These are phyloP conservation scores for Fusarium proliferatum DNA, from an alignment of 2,329 filamentous ascomycete genomes.

Conservation along the genomic window DNA sequence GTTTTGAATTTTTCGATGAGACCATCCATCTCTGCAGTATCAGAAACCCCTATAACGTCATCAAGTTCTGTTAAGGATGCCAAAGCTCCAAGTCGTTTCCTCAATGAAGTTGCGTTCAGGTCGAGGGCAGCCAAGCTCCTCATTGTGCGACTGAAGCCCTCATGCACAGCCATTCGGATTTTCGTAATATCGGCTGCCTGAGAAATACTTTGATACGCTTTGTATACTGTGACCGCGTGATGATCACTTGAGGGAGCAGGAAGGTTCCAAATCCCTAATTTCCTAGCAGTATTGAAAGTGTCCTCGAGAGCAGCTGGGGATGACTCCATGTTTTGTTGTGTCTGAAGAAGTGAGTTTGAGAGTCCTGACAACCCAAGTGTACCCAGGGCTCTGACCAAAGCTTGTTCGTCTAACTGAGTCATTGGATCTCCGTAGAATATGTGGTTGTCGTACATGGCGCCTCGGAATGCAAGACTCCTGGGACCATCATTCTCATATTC, in stretches of 20 bases:
- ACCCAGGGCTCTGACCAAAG: conserved; percentile 80
- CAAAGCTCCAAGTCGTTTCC: conserved; percentile 69
- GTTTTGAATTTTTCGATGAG: conserved; percentile 72
- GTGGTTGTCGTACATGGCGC: conserved; percentile 89
- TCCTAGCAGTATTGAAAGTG: conserved; percentile 82
- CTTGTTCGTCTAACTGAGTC: conserved; percentile 70
- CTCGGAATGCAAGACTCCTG: conserved; percentile 89
- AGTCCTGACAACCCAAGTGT: conserved; percentile 86
- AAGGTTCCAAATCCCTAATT: conserved; percentile 92
- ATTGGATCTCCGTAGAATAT: conserved; percentile 70
- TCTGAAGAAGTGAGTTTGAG: conserved; percentile 81
- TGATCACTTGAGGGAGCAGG: conserved; percentile 74
- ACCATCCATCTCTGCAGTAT: conserved; percentile 68
- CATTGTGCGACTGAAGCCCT: conserved; percentile 72
- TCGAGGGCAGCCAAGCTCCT: conserved; percentile 62
- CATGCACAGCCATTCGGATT: conserved; percentile 69
- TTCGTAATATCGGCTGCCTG: conserved; percentile 67
- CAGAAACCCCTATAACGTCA: conserved; percentile 74
- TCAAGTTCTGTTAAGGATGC: conserved; percentile 85
- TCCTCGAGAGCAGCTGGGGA: conserved; percentile 72
- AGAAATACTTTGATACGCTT: conserved; percentile 82
- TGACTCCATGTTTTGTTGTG: conserved; percentile 69
- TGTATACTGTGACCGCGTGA: conserved; percentile 78
- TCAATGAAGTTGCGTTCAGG: conserved; percentile 62
- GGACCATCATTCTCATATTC: conserved; percentile 90